A percentile compares a stretch with the other conserved stretches of the same genome.
These are phyloP conservation scores for Leccinum angustisporum DNA, from an alignment of 1,284 basidiomycete species.

Conservation along the genomic window DNA sequence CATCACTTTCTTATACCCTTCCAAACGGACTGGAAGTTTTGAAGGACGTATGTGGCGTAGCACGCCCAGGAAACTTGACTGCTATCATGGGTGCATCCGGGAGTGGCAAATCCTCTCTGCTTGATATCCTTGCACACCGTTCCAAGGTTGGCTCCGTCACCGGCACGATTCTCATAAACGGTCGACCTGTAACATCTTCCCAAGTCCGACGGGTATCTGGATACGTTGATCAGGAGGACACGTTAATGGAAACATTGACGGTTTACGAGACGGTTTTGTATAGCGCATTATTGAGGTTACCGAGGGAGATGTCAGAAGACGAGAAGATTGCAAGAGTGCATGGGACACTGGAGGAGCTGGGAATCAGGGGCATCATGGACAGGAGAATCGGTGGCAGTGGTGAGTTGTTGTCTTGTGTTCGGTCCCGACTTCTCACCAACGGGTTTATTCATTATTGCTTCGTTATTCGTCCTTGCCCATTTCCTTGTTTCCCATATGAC, in stretches of 20 bases:
- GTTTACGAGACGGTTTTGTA: conserved; percentile 98
- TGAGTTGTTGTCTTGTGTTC: conserved; percentile 31
- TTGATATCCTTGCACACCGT: conserved; percentile 93
- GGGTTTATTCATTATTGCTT: background rate
- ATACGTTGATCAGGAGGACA: conserved; percentile 98
- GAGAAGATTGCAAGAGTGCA: conserved; percentile 93
- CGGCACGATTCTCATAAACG: conserved; percentile 85
- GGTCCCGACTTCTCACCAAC: background rate
- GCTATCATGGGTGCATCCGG: conserved; percentile 97
- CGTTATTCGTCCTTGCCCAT: background rate
- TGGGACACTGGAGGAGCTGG: conserved; percentile 95
- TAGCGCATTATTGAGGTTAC: conserved; percentile 86
- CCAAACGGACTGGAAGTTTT: conserved; percentile 67
- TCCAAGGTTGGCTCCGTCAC: conserved; percentile 77
- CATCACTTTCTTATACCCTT: conserved; percentile 79
- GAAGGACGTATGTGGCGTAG: conserved; percentile 77
- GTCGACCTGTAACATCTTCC: conserved; percentile 70
- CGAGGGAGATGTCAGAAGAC: conserved; percentile 90
- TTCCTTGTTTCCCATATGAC: background rate
- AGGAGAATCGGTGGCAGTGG: conserved; percentile 87
- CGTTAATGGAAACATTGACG: conserved; percentile 92
- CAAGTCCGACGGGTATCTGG: conserved; percentile 87
- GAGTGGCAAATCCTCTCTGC: conserved; percentile 94
- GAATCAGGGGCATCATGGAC: conserved; percentile 89
- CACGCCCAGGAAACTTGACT: conserved; percentile 86